A percentile compares a stretch with the other conserved stretches of the same genome.
Conservation (phyloP, 1,139 yeast genomes). For the Magnusiomyces starmeri region DNA sequence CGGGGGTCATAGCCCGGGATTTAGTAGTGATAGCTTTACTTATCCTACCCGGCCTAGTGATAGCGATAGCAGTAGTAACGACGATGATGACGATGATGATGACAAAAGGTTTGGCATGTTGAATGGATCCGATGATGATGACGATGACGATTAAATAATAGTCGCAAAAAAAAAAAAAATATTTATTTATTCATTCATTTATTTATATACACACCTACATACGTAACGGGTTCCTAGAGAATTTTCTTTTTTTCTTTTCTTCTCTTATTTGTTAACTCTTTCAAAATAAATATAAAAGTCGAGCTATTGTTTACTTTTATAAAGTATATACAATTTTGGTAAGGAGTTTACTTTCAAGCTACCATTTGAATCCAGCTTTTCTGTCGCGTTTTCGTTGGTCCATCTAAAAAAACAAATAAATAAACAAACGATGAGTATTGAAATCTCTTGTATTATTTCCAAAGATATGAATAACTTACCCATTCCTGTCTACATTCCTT, state of each 20-base stretch:
- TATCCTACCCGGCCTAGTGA: background rate
- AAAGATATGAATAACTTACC: conserved; percentile 25
- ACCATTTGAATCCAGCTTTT: conserved; percentile 17
- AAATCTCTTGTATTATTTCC: background rate
- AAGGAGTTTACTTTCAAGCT: no score
- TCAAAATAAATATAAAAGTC: no score
- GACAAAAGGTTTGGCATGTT: background rate
- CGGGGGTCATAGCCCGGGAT: background rate
- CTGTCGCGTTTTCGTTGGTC: conserved; percentile 19
- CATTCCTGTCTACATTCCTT: conserved; percentile 87
- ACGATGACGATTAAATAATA: background rate
- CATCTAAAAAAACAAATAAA: conserved; percentile 1
- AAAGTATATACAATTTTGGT: no score
- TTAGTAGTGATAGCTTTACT: background rate
- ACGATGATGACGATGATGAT: background rate
- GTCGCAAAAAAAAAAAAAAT: background rate
- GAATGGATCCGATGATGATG: no score
- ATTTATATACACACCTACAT: background rate
- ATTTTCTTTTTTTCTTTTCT: background rate
- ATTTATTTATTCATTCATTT: background rate
- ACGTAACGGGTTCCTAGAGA: background rate
- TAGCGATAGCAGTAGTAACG: background rate
- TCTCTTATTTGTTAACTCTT: no score
- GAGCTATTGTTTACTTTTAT: no score
- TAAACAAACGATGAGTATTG: no score